Conservation (phyloP, 2,329 filamentous ascomycete genomes). For the Metarhizium brunneum region DNA sequence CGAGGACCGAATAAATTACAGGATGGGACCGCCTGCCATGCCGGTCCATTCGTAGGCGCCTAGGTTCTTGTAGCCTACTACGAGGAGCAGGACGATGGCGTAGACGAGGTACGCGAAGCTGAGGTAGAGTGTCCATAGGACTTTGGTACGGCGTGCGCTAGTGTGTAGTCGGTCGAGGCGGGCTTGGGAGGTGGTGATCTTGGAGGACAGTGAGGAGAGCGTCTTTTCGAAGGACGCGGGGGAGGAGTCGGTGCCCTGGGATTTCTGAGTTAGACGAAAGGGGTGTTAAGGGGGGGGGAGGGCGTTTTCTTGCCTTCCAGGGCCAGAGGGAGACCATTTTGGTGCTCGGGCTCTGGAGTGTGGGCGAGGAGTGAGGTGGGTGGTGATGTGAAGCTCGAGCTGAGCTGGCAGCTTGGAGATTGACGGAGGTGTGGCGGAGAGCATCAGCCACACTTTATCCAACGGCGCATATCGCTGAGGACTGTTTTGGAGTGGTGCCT, state of each 20-base stretch:
- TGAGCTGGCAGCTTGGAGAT: neutral
- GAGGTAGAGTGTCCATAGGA: conserved; percentile 84
- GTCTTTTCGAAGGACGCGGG: conserved; percentile 90
- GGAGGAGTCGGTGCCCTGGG: conserved; percentile 68
- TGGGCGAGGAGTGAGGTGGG: neutral
- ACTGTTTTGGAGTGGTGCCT: no score
- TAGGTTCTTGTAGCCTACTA: conserved; percentile 77
- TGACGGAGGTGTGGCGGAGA: neutral
- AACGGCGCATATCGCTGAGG: no score
- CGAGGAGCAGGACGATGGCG: conserved; percentile 69
- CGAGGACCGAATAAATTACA: conserved; percentile 41
- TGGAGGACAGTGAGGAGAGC: conserved; percentile 69
- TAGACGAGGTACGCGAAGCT: conserved; percentile 86
- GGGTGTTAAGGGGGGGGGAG: neutral
- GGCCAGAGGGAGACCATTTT: conserved; percentile 14
- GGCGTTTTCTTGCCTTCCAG: conserved; percentile 9
- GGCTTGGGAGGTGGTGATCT: conserved; percentile 67
- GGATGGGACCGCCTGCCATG: conserved; percentile 65
- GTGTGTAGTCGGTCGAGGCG: conserved; percentile 66
- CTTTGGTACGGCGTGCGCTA: conserved; percentile 67
- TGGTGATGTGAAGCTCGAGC: neutral
- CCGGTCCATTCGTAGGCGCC: conserved; percentile 68
- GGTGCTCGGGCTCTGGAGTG: neutral
- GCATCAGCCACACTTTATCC: neutral
- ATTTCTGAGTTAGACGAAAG: neutral